Percentiles rank a stretch among this genome's conserved stretches.
phyloP scores from a whole-genome alignment of 257 asterid genomes.

The Solanum lycopersicoides region DNA sequence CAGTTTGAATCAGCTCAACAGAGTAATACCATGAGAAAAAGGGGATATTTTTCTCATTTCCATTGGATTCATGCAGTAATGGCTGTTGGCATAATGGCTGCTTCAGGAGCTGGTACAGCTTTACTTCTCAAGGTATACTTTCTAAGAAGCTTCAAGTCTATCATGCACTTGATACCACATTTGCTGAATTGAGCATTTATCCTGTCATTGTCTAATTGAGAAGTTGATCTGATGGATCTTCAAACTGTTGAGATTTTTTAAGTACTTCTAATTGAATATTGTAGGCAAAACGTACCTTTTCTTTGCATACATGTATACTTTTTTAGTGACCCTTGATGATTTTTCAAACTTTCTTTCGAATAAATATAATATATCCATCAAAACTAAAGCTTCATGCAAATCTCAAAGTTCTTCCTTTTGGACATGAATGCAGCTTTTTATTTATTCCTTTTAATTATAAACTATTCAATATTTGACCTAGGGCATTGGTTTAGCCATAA shows the following conservation, averaged over 20 bases:
- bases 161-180: neutral
- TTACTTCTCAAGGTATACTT: slow-evolving; percentile 66
- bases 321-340: neutral
- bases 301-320: neutral
- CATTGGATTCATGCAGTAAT: slow-evolving; percentile 79
- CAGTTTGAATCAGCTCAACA: slow-evolving; percentile 33
- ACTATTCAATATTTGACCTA: neutral
- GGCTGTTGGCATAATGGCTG: slow-evolving; percentile 70
- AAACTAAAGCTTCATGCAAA: neutral
- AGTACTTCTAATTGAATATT: neutral
- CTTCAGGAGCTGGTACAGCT: slow-evolving; percentile 79
- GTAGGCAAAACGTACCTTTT: neutral
- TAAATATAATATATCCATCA: neutral
- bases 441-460: neutral
- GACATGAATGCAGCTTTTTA: neutral
- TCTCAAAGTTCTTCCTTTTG: neutral
- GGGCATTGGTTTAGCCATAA: neutral
- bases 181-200: neutral
- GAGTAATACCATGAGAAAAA: slow-evolving; percentile 24
- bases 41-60: slow-evolving; percentile 45
- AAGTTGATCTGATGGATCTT: neutral
- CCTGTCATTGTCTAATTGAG: neutral
- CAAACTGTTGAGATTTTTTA: neutral
- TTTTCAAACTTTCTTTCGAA: neutral
- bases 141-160: neutral